Evolutionary conservation across 306 rosid genomes (phyloP), one percentile per base, ranked within the genome.

Genomic region (Acmispon strigosus): DNA sequence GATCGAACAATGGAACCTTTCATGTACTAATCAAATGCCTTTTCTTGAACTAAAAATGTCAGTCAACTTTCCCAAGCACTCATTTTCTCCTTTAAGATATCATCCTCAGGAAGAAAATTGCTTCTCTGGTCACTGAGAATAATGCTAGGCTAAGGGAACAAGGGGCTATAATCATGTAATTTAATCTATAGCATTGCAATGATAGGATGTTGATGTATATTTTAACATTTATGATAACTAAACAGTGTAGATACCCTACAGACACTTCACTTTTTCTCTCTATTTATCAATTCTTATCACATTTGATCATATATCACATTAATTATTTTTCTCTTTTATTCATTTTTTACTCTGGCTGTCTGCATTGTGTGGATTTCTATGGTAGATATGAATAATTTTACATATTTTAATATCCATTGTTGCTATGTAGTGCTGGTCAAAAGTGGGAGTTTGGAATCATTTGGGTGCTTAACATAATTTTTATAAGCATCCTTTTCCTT

Each of bases 371-470:
- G 3, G 27, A 22, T 22, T 1, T 22, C 1, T 22, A 22, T 22
- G 27, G n/a, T n/a, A 4, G 0, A 2, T 4, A 27, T 27, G 34
- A 27, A 27, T 27, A 2, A 27, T 2, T 27, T 27, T 27, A 2
- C 34, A 59, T 17, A 74, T 68, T 72, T 34, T 51, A 6, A 58
- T 57, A 70, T 56, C 61, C 43, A 75, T 63, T 75, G 4, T 49
- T 55, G 42, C 62, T 3, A 72, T 80, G 32, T 82, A 74, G 86
- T 84, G 79, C 53, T 82, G 90, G 98, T 89, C 90, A 85, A 92
- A 89, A 89, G 87, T 73, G 74, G 66, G 81, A 17, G 66, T 73
- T 79, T 60, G 88, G 98, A 85, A 92, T 89, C 90, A 89, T 87
- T 82, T 69, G 75, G 76, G 72, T 81, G 85, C 84, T 84, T 74